A percentile compares a stretch with the other conserved stretches of the same genome.
phyloP scores from a whole-genome alignment of 2,329 filamentous ascomycete genomes.

The Botrytis aclada region DNA sequence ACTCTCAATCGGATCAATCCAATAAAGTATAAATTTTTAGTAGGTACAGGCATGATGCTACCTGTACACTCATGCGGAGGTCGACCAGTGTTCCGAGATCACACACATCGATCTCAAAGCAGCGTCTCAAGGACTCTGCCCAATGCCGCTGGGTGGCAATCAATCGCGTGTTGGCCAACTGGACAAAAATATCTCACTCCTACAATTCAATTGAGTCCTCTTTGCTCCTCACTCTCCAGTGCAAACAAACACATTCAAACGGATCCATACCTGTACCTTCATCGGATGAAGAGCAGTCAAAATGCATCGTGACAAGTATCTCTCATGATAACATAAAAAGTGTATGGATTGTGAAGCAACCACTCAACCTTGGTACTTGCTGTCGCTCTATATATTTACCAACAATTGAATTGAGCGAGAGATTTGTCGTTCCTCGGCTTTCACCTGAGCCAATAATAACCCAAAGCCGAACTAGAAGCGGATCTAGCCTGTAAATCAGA shows the following conservation, averaged over 20 bases:
- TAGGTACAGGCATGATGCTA: background rate
- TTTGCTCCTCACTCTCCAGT: background rate
- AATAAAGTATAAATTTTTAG: background rate
- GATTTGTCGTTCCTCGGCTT: background rate
- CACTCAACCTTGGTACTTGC: background rate
- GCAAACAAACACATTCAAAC: background rate
- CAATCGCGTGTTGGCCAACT: background rate
- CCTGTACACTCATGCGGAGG: background rate
- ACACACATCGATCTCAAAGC: background rate
- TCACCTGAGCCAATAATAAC: background rate
- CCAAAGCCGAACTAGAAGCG: background rate
- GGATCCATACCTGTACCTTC: background rate
- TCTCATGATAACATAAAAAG: background rate
- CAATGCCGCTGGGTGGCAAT: background rate
- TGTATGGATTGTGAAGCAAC: background rate
- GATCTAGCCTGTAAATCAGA: background rate
- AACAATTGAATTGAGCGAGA: background rate
- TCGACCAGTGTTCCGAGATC: background rate
- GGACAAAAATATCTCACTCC: background rate
- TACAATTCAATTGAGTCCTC: background rate
- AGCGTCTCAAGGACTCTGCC: background rate
- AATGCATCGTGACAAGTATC: background rate
- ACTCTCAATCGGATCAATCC: background rate
- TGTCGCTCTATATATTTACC: background rate
- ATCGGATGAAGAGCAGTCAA: background rate